A percentile compares a stretch with the other conserved stretches of the same genome.
Conservation (phyloP, 345 rosid species). For the Dipteronia dyeriana region DNA sequence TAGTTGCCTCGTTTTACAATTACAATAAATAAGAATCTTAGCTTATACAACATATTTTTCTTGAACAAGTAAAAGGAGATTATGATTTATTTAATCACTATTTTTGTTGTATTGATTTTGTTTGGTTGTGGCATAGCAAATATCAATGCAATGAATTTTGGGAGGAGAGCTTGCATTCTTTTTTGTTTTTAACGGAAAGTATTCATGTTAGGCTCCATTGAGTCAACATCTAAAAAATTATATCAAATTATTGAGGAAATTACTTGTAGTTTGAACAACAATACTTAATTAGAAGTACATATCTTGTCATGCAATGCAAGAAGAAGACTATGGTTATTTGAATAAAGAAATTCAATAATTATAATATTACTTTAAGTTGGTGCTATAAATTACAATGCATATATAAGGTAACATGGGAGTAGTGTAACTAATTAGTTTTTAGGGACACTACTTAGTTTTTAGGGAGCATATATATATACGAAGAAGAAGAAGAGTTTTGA, state of each 20-base stretch:
- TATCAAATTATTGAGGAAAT: not conserved
- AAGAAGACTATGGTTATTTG: no score
- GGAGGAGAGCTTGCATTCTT: not conserved
- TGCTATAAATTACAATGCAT: not conserved
- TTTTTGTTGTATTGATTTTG: no score
- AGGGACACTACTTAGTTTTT: not conserved
- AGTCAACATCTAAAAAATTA: not conserved
- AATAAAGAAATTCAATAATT: not conserved
- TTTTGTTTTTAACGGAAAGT: not conserved
- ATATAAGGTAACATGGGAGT: not conserved
- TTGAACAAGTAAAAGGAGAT: no score
- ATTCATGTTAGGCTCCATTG: not conserved
- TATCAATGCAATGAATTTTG: no score
- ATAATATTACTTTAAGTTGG: not conserved
- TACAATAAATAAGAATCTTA: no score
- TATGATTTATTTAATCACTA: no score
- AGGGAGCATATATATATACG: not conserved
- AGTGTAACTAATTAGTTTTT: not conserved
- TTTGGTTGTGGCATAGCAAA: no score
- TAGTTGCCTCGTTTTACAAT: no score
- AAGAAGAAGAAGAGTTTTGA: conserved; percentile 4
- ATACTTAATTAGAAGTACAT: no score
- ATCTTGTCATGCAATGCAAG: no score
- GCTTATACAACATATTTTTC: no score
- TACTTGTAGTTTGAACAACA: no score